These are phyloP conservation scores for Lipomyces anomalus DNA, from an alignment of 805 yeast species.

Conservation along the genomic window DNA sequence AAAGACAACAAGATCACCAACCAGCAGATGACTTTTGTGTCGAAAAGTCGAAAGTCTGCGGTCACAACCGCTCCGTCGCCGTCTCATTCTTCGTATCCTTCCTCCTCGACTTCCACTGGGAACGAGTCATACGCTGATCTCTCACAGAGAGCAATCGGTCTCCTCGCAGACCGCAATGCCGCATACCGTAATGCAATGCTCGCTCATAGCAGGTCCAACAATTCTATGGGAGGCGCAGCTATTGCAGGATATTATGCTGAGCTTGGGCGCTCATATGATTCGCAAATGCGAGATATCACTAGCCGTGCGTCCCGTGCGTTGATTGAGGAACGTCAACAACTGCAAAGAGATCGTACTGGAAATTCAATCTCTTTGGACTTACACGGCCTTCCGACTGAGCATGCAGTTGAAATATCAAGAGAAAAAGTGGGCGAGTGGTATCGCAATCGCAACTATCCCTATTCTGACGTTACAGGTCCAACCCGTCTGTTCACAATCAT, in stretches of 20 bases:
- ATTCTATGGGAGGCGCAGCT: background rate
- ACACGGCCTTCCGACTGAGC: slow-evolving; percentile 9
- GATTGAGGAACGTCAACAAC: background rate
- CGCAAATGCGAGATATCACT: slow-evolving; percentile 4
- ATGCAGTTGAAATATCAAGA: slow-evolving; percentile 7
- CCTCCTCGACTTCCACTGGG: too few relatives aligned
- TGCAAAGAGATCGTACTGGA: background rate
- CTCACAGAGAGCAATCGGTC: background rate
- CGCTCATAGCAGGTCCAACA: background rate
- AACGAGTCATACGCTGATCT: background rate
- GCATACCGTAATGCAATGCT: background rate
- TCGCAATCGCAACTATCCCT: too few relatives aligned
- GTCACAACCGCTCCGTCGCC: background rate
- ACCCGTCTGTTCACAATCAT: slow-evolving; percentile 2
- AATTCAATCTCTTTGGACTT: slow-evolving; percentile 7
- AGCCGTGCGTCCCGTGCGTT: slow-evolving; percentile 2
- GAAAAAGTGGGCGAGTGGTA: slow-evolving; percentile 15
- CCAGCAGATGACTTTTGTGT: background rate
- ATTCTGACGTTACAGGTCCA: background rate
- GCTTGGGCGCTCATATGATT: slow-evolving; percentile 2
- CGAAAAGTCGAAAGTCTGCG: background rate
- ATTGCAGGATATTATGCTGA: background rate
- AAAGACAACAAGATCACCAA: background rate
- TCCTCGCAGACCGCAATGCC: background rate
- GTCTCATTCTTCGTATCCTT: too few relatives aligned